Evolutionary conservation across 495 filamentous ascomycete genomes (phyloP).

Genomic region (Talaromyces nanjingensis): DNA sequence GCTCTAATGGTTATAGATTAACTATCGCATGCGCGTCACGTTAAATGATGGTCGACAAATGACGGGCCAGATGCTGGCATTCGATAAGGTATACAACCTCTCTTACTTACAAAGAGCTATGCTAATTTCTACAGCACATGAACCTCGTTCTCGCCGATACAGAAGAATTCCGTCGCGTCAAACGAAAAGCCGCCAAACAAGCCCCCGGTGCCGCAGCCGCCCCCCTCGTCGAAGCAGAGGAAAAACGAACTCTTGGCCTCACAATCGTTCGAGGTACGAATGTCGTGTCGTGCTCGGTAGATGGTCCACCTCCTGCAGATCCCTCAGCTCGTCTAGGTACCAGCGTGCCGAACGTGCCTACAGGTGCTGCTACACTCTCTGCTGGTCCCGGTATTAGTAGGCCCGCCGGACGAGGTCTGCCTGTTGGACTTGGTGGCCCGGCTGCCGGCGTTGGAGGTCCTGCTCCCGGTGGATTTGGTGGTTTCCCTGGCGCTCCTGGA

Average conservation of each 20-base stretch:
- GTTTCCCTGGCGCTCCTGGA: slow-evolving; percentile 54
- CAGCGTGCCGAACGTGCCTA: slow-evolving; percentile 58
- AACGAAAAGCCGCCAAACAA: slow-evolving; percentile 76
- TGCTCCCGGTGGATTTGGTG: slow-evolving; percentile 53
- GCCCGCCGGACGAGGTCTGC: slow-evolving; percentile 86
- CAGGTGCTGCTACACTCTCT: slow-evolving; percentile 56
- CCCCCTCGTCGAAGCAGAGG: slow-evolving; percentile 76
- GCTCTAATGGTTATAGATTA: slow-evolving; percentile 63
- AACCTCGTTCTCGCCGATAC: slow-evolving; percentile 98
- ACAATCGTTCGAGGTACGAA: slow-evolving; percentile 92
- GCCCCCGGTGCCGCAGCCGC: slow-evolving; percentile 48
- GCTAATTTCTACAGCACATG: slow-evolving; percentile 69
- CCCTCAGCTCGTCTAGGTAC: slow-evolving; percentile 83
- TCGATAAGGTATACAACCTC: slow-evolving; percentile 69
- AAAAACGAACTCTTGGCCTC: slow-evolving; percentile 91
- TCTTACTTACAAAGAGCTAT: not conserved
- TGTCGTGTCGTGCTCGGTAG: slow-evolving; percentile 89
- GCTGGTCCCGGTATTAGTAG: slow-evolving; percentile 87
- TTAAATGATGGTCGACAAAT: slow-evolving; percentile 94
- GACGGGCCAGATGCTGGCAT: slow-evolving; percentile 93
- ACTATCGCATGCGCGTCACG: slow-evolving; percentile 97
- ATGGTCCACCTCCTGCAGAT: slow-evolving; percentile 93
- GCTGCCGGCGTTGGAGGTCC: slow-evolving; percentile 83
- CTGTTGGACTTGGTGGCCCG: slow-evolving; percentile 81
- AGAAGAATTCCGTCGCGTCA: slow-evolving; percentile 95